Evolutionary conservation across 257 asterid genomes (phyloP), one percentile per base, ranked within the genome.

Genomic region (Primulina eburnea): DNA sequence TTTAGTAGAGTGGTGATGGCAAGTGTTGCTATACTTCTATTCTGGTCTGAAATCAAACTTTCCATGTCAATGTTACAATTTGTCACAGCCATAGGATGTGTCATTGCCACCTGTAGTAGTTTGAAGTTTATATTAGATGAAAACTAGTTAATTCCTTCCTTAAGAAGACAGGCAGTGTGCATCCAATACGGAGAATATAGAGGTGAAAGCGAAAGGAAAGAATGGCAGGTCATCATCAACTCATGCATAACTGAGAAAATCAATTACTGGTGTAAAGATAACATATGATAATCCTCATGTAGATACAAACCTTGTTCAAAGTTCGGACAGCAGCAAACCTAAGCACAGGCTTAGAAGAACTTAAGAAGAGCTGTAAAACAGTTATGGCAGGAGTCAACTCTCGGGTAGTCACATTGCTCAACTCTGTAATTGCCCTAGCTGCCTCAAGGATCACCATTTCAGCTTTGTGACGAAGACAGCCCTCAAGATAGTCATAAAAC

Each of bases 241-340:
- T 61, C 68, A 56, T 40, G 29, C 24, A 17, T 11, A 34, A 40
- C 20, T 33, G 34, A 50, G 58, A 64, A 65, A 59, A 16, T 24
- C 28, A 24, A 5, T 7, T 1, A 62, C 30, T n/a, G 61, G n/a
- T 26, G 24, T 38, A 17, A 57, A 56, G 59, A 58, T 26, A 21
- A 43, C 17, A 62, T 70, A 65, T 61, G 8, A 53, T 21, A 68
- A 63, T 34, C 24, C 56, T 63, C 24, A 57, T 18, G 68, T 26
- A 57, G 80, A 63, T 67, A 70, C 81, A 76, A 69, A 92, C 98
- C 96, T 89, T 92, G 68, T 89, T 92, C 87, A 92, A 82, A 62
- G 95, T 89, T 68, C 98, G 94, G 78, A 92, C 92, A 81, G 98
- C 94, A 82, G 98, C 98, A 85, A 92, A 92, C 80, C 96, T 85